Percentiles rank a stretch among this genome's conserved stretches.
phyloP scores from a whole-genome alignment of 345 rosid genomes.

The Eucalyptus globulus region DNA sequence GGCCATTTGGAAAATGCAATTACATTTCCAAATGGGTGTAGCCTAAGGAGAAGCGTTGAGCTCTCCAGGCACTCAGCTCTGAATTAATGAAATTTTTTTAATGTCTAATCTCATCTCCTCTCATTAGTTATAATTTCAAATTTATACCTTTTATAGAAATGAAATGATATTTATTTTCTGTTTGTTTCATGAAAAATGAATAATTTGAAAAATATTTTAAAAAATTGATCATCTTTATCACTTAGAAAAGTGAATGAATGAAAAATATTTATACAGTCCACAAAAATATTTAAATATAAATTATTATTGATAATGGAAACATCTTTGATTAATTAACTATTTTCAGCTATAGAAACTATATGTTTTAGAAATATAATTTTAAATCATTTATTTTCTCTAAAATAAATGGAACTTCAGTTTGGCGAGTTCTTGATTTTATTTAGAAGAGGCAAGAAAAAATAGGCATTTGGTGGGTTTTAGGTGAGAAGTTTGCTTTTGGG shows the following conservation, averaged over 20 bases:
- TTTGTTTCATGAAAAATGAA: too few species aligned
- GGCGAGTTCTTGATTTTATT: background rate
- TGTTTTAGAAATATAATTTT: too few species aligned
- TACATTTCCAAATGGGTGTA: background rate
- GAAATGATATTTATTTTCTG: too few species aligned
- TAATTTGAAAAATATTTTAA: too few species aligned
- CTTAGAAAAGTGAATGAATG: too few species aligned
- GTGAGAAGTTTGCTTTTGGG: background rate
- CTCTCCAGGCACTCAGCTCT: fast-evolving
- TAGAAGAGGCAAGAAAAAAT: background rate
- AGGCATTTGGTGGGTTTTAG: background rate
- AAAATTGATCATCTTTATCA: background rate
- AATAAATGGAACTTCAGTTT: background rate
- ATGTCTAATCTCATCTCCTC: background rate
- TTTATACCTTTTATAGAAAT: background rate
- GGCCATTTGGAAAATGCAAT: background rate
- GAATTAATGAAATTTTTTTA: background rate
- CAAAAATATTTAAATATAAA: too few species aligned
- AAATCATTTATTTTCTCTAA: too few species aligned
- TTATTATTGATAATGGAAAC: too few species aligned
- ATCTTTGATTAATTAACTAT: too few species aligned
- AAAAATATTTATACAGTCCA: fast-evolving
- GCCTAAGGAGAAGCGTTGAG: background rate
- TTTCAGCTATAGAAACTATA: too few species aligned
- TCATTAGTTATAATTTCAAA: background rate